phyloP scores from a whole-genome alignment of 306 rosid genomes.

The Quercus ilex region DNA sequence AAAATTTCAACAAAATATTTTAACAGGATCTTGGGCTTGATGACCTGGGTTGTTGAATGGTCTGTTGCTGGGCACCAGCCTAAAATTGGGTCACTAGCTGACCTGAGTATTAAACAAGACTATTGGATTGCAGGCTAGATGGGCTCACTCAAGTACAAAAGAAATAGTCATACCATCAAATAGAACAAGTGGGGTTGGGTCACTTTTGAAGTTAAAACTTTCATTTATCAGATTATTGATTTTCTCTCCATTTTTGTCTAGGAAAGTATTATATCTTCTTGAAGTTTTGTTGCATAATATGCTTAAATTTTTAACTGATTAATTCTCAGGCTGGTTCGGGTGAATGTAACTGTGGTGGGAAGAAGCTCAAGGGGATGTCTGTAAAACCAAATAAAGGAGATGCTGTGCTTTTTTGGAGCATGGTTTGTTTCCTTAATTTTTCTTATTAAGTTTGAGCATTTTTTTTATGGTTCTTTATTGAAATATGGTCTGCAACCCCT shows the following conservation, averaged over 20 bases:
- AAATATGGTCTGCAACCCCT: not conserved
- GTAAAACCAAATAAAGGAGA: constrained; percentile 85
- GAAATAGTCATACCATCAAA: not conserved
- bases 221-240: not conserved
- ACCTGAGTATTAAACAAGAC: no score
- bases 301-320: not conserved
- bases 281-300: not conserved
- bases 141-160: not conserved
- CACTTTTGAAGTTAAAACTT: not conserved
- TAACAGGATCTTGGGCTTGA: no score
- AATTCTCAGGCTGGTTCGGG: constrained; percentile 80
- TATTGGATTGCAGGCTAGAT: not conserved
- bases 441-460: constrained; percentile 3
- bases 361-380: constrained; percentile 57
- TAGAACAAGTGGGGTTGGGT: not conserved
- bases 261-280: not conserved
- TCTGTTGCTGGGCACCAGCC: no score
- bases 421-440: constrained; percentile 58
- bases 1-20: no score
- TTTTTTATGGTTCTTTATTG: not conserved
- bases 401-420: constrained; percentile 97
- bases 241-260: not conserved
- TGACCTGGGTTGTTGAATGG: no score
- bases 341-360: constrained; percentile 90
- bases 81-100: no score